Evolutionary conservation across 192 early-diverging fungal species (phyloP).

Genomic region (Backusella mclennaniae): DNA sequence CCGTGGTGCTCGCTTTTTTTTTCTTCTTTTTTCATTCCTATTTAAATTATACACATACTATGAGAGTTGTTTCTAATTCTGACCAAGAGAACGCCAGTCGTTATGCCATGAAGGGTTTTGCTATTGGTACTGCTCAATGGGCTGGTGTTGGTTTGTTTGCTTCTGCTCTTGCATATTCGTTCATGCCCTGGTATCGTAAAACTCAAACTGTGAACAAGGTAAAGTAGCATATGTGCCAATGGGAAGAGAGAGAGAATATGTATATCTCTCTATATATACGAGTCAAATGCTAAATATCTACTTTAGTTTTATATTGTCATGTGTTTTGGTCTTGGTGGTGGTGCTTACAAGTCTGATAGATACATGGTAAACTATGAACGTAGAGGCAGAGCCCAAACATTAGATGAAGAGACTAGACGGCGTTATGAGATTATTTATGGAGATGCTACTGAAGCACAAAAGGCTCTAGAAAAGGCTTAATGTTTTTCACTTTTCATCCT

Average conservation of each 20-base stretch:
- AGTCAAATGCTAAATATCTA: background rate
- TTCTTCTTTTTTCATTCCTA: background rate
- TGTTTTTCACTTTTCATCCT: background rate
- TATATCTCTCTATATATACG: background rate
- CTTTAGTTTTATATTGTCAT: constrained; percentile 42
- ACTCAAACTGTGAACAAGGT: constrained; percentile 39
- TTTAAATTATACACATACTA: constrained; percentile 3
- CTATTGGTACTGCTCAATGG: constrained; percentile 38
- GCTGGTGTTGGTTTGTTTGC: constrained; percentile 36
- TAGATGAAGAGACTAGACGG: constrained; percentile 29
- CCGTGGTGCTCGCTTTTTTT: background rate
- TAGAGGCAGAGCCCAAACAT: constrained; percentile 30
- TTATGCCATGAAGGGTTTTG: constrained; percentile 43
- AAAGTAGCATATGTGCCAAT: background rate
- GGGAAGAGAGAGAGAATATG: background rate
- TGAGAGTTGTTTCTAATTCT: constrained; percentile 36
- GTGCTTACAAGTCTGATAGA: constrained; percentile 38
- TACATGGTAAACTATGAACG: constrained; percentile 42
- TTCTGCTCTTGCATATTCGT: constrained; percentile 21
- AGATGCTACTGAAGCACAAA: constrained; percentile 12
- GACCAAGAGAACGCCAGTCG: constrained; percentile 34
- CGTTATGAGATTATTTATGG: constrained; percentile 37
- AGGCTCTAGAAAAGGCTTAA: constrained; percentile 5
- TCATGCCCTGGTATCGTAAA: constrained; percentile 32
- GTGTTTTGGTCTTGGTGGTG: constrained; percentile 38